phyloP scores from a whole-genome alignment of 2,329 filamentous ascomycete genomes.

The Penicillium sp. region DNA sequence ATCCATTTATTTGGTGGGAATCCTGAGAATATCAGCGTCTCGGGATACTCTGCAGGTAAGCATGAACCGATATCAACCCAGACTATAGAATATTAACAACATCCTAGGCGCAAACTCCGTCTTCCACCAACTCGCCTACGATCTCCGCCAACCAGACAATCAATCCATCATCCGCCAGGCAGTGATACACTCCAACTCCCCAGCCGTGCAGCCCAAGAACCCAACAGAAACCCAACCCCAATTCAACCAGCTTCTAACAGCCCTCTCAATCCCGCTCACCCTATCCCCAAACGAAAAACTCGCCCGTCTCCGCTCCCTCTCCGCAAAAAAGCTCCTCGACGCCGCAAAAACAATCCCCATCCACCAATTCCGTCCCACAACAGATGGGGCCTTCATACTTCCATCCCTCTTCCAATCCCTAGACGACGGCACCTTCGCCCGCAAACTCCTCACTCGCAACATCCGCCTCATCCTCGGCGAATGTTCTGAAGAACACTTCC shows the following conservation, averaged over 20 bases:
- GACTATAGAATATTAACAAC: constrained; percentile 4
- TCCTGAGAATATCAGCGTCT: constrained; percentile 48
- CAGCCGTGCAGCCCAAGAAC: constrained; percentile 50
- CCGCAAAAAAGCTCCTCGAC: constrained; percentile 40
- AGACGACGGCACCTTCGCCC: constrained; percentile 47
- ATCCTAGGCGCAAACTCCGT: constrained; percentile 48
- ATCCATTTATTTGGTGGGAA: constrained; percentile 51
- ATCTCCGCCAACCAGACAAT: constrained; percentile 46
- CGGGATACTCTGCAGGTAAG: constrained; percentile 52
- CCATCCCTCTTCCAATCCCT: constrained; percentile 44
- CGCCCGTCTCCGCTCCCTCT: constrained; percentile 39
- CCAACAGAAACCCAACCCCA: constrained; percentile 47
- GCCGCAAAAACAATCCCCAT: constrained; percentile 42
- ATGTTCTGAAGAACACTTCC: constrained; percentile 50
- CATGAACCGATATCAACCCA: background rate
- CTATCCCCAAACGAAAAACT: constrained; percentile 45
- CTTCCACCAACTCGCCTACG: constrained; percentile 55
- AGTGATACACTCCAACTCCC: constrained; percentile 52
- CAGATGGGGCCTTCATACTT: constrained; percentile 48
- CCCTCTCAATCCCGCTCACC: constrained; percentile 41
- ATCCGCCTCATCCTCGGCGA: constrained; percentile 52
- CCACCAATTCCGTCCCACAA: constrained; percentile 53
- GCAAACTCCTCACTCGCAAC: constrained; percentile 41
- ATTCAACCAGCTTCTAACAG: constrained; percentile 48
- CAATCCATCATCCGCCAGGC: constrained; percentile 48